Evolutionary conservation across 192 early-diverging fungal species (phyloP).

Genomic region (Coemansia asiatica): DNA sequence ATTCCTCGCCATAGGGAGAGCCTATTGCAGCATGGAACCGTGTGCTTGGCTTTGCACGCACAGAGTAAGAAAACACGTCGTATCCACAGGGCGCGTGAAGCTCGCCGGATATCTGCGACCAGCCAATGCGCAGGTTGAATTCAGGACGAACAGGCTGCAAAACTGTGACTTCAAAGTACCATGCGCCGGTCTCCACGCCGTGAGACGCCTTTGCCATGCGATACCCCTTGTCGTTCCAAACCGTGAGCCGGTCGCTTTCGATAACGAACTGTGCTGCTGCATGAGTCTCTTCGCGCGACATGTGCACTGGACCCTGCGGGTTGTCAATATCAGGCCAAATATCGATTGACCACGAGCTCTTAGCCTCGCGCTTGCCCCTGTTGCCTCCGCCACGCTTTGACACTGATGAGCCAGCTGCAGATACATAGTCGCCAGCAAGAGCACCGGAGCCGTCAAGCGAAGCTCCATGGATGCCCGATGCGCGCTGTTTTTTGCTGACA

Average conservation of each 20-base stretch:
- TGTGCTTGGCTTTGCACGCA: conserved; percentile 65
- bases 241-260: conserved; percentile 57
- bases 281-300: conserved; percentile 63
- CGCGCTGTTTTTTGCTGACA: conserved; percentile 36
- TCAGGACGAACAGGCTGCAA: conserved; percentile 50
- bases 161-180: conserved; percentile 73
- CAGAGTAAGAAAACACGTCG: conserved; percentile 71
- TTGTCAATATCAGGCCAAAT: conserved; percentile 76
- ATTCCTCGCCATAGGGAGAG: conserved; percentile 46
- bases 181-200: conserved; percentile 69
- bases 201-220: conserved; percentile 75
- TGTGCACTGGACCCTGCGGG: conserved; percentile 53
- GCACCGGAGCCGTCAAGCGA: conserved; percentile 6
- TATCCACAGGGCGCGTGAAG: conserved; percentile 75
- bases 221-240: conserved; percentile 73
- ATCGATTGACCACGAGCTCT: conserved; percentile 45
- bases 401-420: conserved; percentile 2
- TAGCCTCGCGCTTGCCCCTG: conserved; percentile 38
- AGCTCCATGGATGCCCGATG: conserved; percentile 4
- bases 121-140: conserved; percentile 69
- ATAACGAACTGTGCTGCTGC: conserved; percentile 68
- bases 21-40: conserved; percentile 64
- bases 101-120: conserved; percentile 76
- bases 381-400: conserved; percentile 21
- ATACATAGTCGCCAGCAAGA: neutral